Evolutionary conservation across 2,329 filamentous ascomycete genomes (phyloP), one percentile per base, ranked within the genome.

Genomic region (Zasmidium cellare): DNA sequence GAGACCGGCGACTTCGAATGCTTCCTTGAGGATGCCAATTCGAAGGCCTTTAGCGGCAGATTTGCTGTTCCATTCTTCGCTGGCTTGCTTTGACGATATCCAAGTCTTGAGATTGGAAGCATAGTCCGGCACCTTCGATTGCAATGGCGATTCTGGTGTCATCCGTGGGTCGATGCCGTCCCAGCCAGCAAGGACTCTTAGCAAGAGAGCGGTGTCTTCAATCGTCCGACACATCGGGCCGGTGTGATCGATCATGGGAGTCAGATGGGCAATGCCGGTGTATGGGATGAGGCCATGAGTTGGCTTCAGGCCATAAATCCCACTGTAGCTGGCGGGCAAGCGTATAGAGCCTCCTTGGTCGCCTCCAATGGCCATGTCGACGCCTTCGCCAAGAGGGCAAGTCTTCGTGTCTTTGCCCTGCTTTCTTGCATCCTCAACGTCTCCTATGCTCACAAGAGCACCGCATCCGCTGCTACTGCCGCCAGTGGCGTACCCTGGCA

Each of bases 241-340:
- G 5, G 75, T 63, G 60, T 80, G 76, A 61, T 81, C 78, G 46
- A 79, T 77, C 65, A 77, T 75, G 0, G 77, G 73, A 18, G 72
- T 64, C 58, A 79, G 68, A 3, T 71, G 69, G 3, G 71, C 71
- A 16, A 75, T 74, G 0, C 77, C 78, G 0, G 77, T 79, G 57
- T 80, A 80, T 1, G 78, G 78, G 0, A 80, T 69, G 5, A 80
- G 57, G n/a, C 87, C 84, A 70, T 94, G 88, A 0, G 85, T 87
- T 1, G 90, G 80, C 74, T 96, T 96, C 59, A 96, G 80, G 1
- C 91, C 91, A 73, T 88, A 96, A 22, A 91, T 77, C 51, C 91
- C 90, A 71, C 90, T 93, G 76, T 89, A 93, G 38, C 82, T 80
- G 0, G 87, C 77, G 0, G 91, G 91, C 41, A 94, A 84, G 38